Evolutionary conservation across 164 flowering plant genomes (phyloP).

Genomic region (Chloranthus sessilifolius): DNA sequence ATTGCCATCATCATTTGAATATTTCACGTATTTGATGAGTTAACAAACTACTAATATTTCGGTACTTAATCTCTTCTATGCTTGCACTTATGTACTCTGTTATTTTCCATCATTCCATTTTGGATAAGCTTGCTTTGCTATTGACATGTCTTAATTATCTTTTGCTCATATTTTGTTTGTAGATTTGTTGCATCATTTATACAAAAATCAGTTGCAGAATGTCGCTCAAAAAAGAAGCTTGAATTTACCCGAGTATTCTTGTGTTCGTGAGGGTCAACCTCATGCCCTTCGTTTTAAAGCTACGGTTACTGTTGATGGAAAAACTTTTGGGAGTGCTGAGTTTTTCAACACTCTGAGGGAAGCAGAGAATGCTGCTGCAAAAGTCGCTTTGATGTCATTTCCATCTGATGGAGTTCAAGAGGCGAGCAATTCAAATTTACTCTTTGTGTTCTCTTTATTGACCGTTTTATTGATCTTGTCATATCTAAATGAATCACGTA

Average conservation of each 20-base stretch:
- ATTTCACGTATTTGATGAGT: no score
- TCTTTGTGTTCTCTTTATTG: no score
- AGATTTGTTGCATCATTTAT: slow-evolving; percentile 21
- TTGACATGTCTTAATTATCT: no score
- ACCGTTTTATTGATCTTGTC: no score
- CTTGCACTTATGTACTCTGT: no score
- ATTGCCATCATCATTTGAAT: no score
- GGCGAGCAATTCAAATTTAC: slow-evolving; percentile 39
- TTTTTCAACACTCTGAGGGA: slow-evolving; percentile 46
- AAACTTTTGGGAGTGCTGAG: slow-evolving; percentile 37
- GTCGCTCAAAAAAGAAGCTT: slow-evolving; percentile 43
- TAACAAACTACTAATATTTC: no score
- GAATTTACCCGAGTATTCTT: slow-evolving; percentile 38
- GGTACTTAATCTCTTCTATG: no score
- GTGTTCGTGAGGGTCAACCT: slow-evolving; percentile 48
- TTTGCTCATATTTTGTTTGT: no score
- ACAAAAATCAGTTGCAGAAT: slow-evolving; percentile 46
- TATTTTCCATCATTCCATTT: no score
- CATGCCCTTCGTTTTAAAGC: slow-evolving; percentile 54
- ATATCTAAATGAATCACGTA: no score
- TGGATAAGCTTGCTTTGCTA: no score
- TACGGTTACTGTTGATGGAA: slow-evolving; percentile 46
- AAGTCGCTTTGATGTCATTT: slow-evolving; percentile 48
- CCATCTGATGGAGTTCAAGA: slow-evolving; percentile 30
- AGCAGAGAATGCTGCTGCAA: slow-evolving; percentile 71